Conservation (phyloP, 768 basidiomycete genomes). For the Psilocybe tampanensis region DNA sequence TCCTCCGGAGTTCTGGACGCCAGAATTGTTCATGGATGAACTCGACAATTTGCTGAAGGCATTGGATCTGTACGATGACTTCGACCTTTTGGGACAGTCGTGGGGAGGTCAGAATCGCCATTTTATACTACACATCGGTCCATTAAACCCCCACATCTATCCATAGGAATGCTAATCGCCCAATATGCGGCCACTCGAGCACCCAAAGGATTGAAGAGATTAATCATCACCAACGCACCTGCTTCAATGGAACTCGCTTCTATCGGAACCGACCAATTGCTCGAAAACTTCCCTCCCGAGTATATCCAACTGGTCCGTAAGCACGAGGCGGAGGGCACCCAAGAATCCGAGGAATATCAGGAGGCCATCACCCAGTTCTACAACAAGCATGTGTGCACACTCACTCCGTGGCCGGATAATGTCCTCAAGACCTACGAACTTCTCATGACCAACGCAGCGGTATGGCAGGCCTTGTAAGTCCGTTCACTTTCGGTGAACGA, state of each 20-base stretch:
- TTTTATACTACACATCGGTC: background rate
- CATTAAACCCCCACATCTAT: background rate
- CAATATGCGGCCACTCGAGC: conserved; percentile 19
- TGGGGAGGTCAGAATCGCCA: conserved; percentile 28
- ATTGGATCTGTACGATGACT: conserved; percentile 45
- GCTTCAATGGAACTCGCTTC: conserved; percentile 32
- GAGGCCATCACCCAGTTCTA: conserved; percentile 29
- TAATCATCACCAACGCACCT: conserved; percentile 34
- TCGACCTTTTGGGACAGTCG: conserved; percentile 53
- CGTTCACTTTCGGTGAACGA: no score
- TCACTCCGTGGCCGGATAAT: conserved; percentile 36
- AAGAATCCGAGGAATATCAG: conserved; percentile 31
- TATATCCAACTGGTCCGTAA: conserved; percentile 28
- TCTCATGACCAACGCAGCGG: conserved; percentile 30
- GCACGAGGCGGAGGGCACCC: conserved; percentile 28
- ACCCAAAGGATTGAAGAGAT: conserved; percentile 22
- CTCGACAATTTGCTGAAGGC: conserved; percentile 47
- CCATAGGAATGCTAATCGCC: conserved; percentile 21
- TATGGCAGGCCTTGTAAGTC: conserved; percentile 36
- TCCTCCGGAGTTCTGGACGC: conserved; percentile 54
- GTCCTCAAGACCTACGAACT: conserved; percentile 25
- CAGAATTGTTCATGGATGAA: conserved; percentile 53
- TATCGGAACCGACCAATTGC: conserved; percentile 23
- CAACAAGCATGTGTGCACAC: conserved; percentile 34
- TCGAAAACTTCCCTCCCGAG: conserved; percentile 28